Base-by-base conservation (phyloP, 164 flowering plant genomes). In the Kalanchoe fedtschenkoi region DNA sequence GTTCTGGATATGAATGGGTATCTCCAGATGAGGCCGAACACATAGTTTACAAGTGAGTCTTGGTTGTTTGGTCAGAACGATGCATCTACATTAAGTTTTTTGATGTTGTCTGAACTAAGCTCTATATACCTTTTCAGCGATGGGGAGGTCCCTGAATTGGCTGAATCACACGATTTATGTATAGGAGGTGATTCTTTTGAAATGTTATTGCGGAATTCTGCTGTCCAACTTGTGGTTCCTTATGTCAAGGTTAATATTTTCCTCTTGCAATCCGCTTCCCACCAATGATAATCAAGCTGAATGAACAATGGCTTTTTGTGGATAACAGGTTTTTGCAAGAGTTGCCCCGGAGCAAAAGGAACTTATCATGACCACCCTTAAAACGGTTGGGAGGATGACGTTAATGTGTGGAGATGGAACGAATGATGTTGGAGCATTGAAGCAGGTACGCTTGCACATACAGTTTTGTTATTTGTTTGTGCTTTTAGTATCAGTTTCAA, bases 341-440 rank as follows among this genome's bases (percentile, higher is more conserved):
- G 98, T 93, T 68, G 97, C 98, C 60, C 98, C 98, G 15, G 90
- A 88, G 67, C 98, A 93, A 70, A 93, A 93, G 67, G 98, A 89
- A 76, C 92, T 93, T 46, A 88, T 93, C 60, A 43, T 93, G 82
- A 93, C 97, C 60, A 89, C 97, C 59, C 80, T 86, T 43, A 93
- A 85, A 74, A 77, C 83, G 6, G 97, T 89, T 16, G 98, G 98
- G 59, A 85, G 98, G 77, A 74, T 83, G 64, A 86, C 98, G 46
- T 62, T 93, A 72, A 93, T 93, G 98, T 90, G 98, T 74, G 98
- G 98, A 61, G 98, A 93, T 81, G 97, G 98, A 34, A 93, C 98
- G 22, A 93, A 93, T 77, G 98, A 93, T 71, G 97, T 93, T 67
- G 98, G 98, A 64, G 98, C 97, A 69, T 70, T 93, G 64, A 93